Base-by-base conservation (phyloP, 2,329 filamentous ascomycete genomes). In the Nectriaceae sp. region DNA sequence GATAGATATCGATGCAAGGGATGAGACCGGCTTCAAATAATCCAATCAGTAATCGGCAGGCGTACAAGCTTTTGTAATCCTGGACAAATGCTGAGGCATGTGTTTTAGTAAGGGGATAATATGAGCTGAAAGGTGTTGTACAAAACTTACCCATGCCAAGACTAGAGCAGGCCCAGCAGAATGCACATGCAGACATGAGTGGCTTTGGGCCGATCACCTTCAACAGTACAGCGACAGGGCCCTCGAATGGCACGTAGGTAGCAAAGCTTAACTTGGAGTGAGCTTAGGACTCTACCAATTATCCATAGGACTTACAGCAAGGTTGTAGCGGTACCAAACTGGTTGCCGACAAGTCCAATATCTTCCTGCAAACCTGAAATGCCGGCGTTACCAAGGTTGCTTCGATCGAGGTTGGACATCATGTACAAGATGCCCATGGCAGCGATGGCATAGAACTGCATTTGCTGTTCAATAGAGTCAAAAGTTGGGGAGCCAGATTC, bases 171-270 rank as follows among this genome's bases (percentile, higher is more conserved):
- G 52, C 57, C 62, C 62, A 57, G 43, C 60, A 57, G 38, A 50
- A 21, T 4, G 46, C 46, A 26, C 41, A 37, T 4, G 36, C 18
- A 1, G 63, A 49, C 33, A 67, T 56, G 5, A 68, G 46, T 33
- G 59, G 56, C 41, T 65, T 64, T 3, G 65, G 59, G 4, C 63
- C 65, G 11, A 66, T 51, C 11, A 59, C 52, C 49, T 65, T 66
- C 11, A 67, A 56, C 4, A 65, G 33, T 13, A 68, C 54, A 11
- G 65, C 62, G 40, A 63, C 60, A 4, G 65, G 65, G 2, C 55
- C 62, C 46, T 68, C 64, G 40, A 67, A 57, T 1, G 63, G 59
- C 15, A 67, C 63, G n/a, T 67, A 67, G 10, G 64, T 65, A 11
- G 62, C 65, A 38, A 63, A 66, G 4, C 50, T 55, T 20, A 31